Conservation (phyloP, 345 rosid genomes). For the Cardamine resedifolia region DNA sequence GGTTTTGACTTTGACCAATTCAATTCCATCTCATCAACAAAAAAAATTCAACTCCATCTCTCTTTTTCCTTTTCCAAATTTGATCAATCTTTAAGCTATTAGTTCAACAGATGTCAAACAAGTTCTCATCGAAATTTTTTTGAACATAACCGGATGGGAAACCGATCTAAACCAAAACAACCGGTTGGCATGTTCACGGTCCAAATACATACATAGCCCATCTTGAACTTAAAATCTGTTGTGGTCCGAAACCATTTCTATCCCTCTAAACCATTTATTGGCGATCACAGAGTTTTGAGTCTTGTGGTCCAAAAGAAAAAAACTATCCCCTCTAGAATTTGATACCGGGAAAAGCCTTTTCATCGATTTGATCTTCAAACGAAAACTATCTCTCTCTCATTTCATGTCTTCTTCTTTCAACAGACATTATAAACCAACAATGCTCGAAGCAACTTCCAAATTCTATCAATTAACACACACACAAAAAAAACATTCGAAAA, state of each 20-base stretch:
- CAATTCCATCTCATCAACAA: neutral
- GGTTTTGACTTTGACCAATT: conserved; percentile 33
- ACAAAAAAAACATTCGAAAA: neutral
- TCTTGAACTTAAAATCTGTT: neutral
- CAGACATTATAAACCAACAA: neutral
- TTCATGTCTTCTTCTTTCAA: neutral
- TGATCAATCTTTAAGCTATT: neutral
- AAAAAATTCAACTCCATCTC: neutral
- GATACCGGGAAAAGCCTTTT: neutral
- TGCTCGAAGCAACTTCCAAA: neutral
- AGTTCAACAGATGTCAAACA: neutral
- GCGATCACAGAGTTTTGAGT: neutral
- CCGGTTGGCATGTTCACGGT: neutral
- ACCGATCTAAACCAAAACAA: neutral
- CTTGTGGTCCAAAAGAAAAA: neutral
- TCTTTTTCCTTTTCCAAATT: neutral
- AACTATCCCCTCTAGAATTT: neutral
- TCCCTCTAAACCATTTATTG: neutral
- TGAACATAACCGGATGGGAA: neutral
- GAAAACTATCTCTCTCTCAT: neutral
- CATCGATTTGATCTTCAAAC: neutral
- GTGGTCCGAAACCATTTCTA: too few species aligned
- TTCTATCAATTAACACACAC: too few species aligned
- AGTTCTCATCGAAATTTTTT: neutral
- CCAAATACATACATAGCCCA: neutral